These are phyloP conservation scores for Stagonosporopsis tanaceti DNA, from an alignment of 2,329 filamentous ascomycete species.

Conservation along the genomic window DNA sequence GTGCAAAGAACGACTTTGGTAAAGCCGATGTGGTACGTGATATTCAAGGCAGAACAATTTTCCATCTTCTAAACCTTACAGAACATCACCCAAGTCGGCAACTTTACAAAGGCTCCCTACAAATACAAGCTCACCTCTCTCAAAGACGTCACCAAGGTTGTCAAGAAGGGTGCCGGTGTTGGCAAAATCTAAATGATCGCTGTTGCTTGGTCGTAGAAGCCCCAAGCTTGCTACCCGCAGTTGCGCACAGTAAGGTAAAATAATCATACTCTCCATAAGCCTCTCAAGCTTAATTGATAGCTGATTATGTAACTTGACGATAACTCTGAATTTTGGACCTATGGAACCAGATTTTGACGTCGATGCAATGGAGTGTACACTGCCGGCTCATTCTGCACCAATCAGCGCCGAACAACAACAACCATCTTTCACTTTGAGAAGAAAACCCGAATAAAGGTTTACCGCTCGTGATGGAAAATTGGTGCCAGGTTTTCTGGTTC, in stretches of 20 bases:
- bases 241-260: not conserved
- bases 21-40: constrained; percentile 45
- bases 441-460: not conserved
- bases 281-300: not conserved
- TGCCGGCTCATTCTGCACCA: not conserved
- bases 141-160: constrained; percentile 51
- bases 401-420: not conserved
- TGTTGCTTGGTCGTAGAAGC: not conserved
- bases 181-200: constrained; percentile 48
- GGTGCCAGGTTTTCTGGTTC: too few relatives aligned
- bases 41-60: too few relatives aligned
- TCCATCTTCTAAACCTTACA: too few relatives aligned
- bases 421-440: not conserved
- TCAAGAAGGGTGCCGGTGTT: constrained; percentile 57
- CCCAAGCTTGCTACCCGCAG: not conserved
- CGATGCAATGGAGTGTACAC: not conserved
- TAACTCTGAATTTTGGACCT: not conserved
- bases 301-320: not conserved
- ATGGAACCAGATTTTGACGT: not conserved
- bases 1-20: constrained; percentile 61
- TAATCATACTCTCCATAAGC: not conserved
- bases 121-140: constrained; percentile 59
- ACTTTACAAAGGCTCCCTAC: constrained; percentile 60
- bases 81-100: constrained; percentile 62
- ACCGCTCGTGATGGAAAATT: too few relatives aligned